Evolutionary conservation across 176 grass and related monocot species (phyloP).

Genomic region (Saccharum officinarum): DNA sequence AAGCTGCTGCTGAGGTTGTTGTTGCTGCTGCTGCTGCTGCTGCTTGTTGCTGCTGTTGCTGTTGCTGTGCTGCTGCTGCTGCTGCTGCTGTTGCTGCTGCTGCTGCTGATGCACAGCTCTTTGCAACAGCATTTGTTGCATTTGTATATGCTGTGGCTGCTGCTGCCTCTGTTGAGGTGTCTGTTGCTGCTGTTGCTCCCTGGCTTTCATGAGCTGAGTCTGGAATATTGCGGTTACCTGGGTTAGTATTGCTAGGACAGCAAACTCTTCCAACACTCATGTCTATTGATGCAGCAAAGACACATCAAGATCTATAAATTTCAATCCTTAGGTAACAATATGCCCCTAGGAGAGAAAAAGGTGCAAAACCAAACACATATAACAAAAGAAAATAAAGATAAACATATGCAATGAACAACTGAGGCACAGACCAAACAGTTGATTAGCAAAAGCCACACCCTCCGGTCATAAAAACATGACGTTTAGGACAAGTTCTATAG

Average conservation of each 20-base stretch:
- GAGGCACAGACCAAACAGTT: constrained; percentile 10
- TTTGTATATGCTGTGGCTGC: constrained; percentile 72
- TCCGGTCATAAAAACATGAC: neutral
- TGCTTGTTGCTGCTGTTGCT: constrained; percentile 20
- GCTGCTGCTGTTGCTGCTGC: constrained; percentile 52
- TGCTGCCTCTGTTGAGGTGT: constrained; percentile 57
- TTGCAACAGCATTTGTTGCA: constrained; percentile 73
- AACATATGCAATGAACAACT: constrained; percentile 24
- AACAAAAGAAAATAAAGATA: constrained; percentile 8
- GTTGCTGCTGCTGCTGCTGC: constrained; percentile 16
- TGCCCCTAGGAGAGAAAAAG: neutral
- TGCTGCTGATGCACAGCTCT: constrained; percentile 60
- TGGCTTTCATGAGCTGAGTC: constrained; percentile 92
- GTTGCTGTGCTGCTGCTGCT: constrained; percentile 9
- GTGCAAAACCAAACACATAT: neutral
- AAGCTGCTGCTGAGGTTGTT: constrained; percentile 45
- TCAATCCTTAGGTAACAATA: constrained; percentile 14
- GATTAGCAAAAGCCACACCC: neutral
- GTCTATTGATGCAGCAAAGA: constrained; percentile 15
- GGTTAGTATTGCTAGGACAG: constrained; percentile 17
- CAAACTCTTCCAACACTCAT: neutral
- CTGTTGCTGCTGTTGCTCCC: constrained; percentile 74
- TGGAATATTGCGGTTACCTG: constrained; percentile 36
- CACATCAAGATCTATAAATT: neutral
- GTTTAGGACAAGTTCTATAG: neutral